Evolutionary conservation across 768 basidiomycete genomes (phyloP), one percentile per base, ranked within the genome.

Genomic region (Strobilomyces echinocephalus): DNA sequence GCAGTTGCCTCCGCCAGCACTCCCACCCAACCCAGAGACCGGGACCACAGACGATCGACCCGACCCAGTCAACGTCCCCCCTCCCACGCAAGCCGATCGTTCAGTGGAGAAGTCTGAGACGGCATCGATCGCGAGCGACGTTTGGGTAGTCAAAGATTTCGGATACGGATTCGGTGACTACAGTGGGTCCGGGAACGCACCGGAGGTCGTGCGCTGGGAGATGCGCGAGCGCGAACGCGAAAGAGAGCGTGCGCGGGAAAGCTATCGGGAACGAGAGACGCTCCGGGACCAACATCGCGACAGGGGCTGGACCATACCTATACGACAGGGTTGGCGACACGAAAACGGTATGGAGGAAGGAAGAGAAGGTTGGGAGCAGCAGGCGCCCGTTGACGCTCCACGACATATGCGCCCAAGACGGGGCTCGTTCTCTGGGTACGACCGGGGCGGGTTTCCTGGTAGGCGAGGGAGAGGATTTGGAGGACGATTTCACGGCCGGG

Each of bases 121-220:
- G 8, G 54, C 21, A 15, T 62, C 64, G 10, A 44, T 59, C 18
- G 40, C 56, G 9, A 70, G 69, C 33, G 76, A 75, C 44, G 72
- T 77, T 11, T 80, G 78, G 65, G 75, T 76, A 51, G 84, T 86
- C 41, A 78, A 74, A 55, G 76, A 87, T 60, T 85, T 75, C 51
- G 85, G 85, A 9, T 86, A 71, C 60, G 84, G 84, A 5, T 86
- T 86, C 56, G 85, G 85, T 1, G 67, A 72, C 12, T 65, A 67
- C 10, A 72, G 74, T 55, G 74, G 73, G 5, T 58, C 57, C 4
- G 73, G 73, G 4, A 71, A 74, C 28, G 68, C 70, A 2, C 59
- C 67, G 1, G 56, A 64, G 1, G 53, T 68, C 9, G 53, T 59
- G 5, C 70, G 67, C 21, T 60, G 51, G 65, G 69, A 60, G 61